These are phyloP conservation scores for Sporothrix globosa DNA, from an alignment of 2,329 filamentous ascomycete species.

Conservation along the genomic window DNA sequence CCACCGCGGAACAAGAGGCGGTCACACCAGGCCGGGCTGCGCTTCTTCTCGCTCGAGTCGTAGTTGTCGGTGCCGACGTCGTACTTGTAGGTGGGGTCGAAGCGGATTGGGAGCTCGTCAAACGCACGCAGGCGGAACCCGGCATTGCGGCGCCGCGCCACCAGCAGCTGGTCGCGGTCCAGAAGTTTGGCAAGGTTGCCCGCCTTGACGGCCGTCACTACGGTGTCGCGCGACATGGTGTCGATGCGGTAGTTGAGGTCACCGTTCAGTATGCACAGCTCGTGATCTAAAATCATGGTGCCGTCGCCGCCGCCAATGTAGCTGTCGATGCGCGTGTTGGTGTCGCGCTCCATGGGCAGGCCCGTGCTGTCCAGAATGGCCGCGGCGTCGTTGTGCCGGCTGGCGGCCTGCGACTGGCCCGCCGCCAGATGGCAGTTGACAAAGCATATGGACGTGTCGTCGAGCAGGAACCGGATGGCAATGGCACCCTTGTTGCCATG, in stretches of 20 bases:
- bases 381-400: conserved; percentile 90
- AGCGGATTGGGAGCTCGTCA: conserved; percentile 85
- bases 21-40: conserved; percentile 96
- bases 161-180: conserved; percentile 89
- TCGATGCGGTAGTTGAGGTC: conserved; percentile 99
- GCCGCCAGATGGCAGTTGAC: conserved; percentile 97
- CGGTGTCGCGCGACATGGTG: conserved; percentile 90
- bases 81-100: conserved; percentile 97
- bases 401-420: conserved; percentile 84
- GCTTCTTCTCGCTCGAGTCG: conserved; percentile 91
- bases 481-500: conserved; percentile 97
- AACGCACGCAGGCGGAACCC: conserved; percentile 87
- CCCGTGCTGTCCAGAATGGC: conserved; percentile 80
- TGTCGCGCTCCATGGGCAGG: conserved; percentile 72
- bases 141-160: conserved; percentile 85
- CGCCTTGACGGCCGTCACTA: conserved; percentile 80
- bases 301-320: conserved; percentile 94
- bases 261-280: conserved; percentile 94
- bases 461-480: conserved; percentile 86
- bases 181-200: conserved; percentile 84
- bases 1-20: conserved; percentile 79
- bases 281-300: conserved; percentile 91
- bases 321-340: conserved; percentile 69
- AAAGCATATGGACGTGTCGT: conserved; percentile 93
- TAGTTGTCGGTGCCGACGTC: conserved; percentile 94